A percentile compares a stretch with the other conserved stretches of the same genome.
phyloP scores from a whole-genome alignment of 2,329 filamentous ascomycete species.

The Coniochaeta ligniaria region DNA sequence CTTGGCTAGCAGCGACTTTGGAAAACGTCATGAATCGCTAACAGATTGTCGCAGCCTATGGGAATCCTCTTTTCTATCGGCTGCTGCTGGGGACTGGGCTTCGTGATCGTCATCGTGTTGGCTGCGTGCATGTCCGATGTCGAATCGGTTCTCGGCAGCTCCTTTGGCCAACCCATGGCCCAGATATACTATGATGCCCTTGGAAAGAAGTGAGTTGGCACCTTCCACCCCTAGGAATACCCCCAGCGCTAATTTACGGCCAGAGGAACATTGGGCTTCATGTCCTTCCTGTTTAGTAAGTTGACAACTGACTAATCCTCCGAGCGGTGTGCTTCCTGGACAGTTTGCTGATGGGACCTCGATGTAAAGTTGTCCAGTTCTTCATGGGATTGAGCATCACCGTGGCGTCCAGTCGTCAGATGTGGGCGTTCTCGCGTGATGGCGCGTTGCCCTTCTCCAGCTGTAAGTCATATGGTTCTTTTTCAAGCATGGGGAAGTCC shows the following conservation, averaged over 20 bases:
- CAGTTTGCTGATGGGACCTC: neutral
- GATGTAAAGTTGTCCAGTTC: conserved; percentile 42
- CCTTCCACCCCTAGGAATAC: neutral
- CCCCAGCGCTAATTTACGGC: neutral
- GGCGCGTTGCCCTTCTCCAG: conserved; percentile 52
- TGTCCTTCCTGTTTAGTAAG: conserved; percentile 43
- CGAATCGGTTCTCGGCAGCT: conserved; percentile 34
- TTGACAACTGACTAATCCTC: neutral
- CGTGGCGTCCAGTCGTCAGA: conserved; percentile 52
- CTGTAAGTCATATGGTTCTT: conserved; percentile 15
- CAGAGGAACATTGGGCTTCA: conserved; percentile 47
- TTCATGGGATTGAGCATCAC: conserved; percentile 53
- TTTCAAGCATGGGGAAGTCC: too few species aligned
- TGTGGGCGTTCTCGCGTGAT: conserved; percentile 57
- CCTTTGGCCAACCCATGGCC: conserved; percentile 47
- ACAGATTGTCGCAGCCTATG: conserved; percentile 27
- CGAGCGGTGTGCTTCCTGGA: neutral
- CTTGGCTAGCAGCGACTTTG: neutral
- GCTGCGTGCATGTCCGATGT: conserved; percentile 50
- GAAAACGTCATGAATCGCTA: neutral
- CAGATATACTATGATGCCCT: conserved; percentile 55
- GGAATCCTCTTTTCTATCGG: conserved; percentile 53
- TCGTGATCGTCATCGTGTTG: conserved; percentile 49
- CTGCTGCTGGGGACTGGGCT: conserved; percentile 45
- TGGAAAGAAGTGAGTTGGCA: conserved; percentile 34